Base-by-base conservation (phyloP, 331 rosid genomes). In the Malus hybrid region DNA sequence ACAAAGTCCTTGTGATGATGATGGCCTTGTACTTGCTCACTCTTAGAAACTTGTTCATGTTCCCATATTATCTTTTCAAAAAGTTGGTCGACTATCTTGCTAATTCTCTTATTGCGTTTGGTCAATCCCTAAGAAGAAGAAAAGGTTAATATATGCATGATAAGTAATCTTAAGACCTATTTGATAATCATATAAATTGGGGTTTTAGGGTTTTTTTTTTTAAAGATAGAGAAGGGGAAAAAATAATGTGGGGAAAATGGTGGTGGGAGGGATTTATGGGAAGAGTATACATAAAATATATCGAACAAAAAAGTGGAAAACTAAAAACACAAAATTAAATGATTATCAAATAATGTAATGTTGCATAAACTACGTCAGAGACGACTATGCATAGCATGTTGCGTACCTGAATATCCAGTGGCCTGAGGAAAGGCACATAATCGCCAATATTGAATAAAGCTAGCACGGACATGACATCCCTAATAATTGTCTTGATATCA, bases 51-150 rank as follows among this genome's bases (percentile, higher is more conserved):
- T 39, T 71, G 69, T 36, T 84, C 71, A 7, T 80, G 90, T 4
- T 84, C 83, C 27, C 44, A 13, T 3, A 84, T 63, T 8, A 86
- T 74, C 28, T 73, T 70, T 72, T 84, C 87, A 11, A 84, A 16
- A 2, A 76, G 7, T 24, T 79, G 24, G 29, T 86, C 88, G 5
- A 61, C 4, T 18, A 18, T 54, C 28, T 81, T 84, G 10, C 86
- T 54, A 20, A 7, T 5, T 71, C 62, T 74, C 39, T 72, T 79
- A 1, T 70, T 0, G 20, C 29, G 36, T 27, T 32, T 69, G 8
- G 54, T 65, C 24, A 86, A 14, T 52, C 87, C 87, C 87, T 85
- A 24, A 24, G 24, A 20, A 50, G 4, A 39, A 39, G 10, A 62
- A 7, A 74, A 8, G 29, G 10, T 39, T 28, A 28, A 28, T 28